Base-by-base conservation (phyloP, 768 basidiomycete species). In the Lactarius trivialis region DNA sequence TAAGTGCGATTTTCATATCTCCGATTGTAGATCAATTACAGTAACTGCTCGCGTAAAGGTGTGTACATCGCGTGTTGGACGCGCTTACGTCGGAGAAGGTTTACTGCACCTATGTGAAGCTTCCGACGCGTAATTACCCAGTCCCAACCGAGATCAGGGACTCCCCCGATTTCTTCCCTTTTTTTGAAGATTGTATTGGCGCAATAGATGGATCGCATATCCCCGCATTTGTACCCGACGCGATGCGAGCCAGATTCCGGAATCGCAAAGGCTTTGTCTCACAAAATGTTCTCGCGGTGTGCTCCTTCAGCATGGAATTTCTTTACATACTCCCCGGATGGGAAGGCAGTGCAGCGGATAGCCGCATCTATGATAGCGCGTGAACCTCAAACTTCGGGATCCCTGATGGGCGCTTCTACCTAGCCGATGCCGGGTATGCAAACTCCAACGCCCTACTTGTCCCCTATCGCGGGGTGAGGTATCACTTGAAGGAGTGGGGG, bases 181-280 rank as follows among this genome's bases (percentile, higher is more conserved):
- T 63, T 58, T 76, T 78, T 56, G 49, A 60, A 33, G 62, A 70
- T 34, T 70, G 70, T 24, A 54, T 71, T 43, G 72, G 73, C 3
- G 71, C 73, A 0, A 70, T 78, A 57, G 75, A 77, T 69, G 73
- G 77, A 2, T 71, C 74, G 0, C 71, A 75, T 37, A 67, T 76
- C 33, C 68, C 55, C 36, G 66, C 66, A 12, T 14, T 14, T 36
- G 36, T 36, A 11, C 1, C 37, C 69, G 9, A 61, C 56, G 26
- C 65, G 14, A 19, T 68, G 69, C 33, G 58, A 59, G 33, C 26
- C 63, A 14, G 37, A 43, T 4, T 60, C 43, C 60, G 65, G 3
- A 69, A 73, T 58, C 65, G 63, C 2, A 74, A 73, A 48, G 67
- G 71, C 14, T 17, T 30, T 6, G 60, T 71, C 0, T 68, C 65